Percentiles rank a stretch among this genome's conserved stretches.
Conservation (phyloP, 306 rosid genomes). For the Cyamopsis tetragonoloba region DNA sequence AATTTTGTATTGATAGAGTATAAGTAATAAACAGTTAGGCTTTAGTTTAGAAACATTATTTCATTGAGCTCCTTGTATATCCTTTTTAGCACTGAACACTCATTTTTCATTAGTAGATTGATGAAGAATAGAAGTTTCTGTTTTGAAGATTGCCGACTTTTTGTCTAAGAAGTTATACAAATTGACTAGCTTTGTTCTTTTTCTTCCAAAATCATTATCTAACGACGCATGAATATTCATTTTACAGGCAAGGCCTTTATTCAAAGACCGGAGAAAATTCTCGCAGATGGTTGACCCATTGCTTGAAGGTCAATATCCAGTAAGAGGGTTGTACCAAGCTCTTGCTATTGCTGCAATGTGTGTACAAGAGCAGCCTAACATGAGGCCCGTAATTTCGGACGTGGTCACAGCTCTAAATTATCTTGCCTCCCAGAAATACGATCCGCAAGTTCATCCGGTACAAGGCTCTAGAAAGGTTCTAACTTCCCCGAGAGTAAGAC, state of each 20-base stretch:
- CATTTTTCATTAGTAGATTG: neutral
- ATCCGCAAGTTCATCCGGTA: conserved; percentile 31
- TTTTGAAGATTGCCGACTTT: neutral
- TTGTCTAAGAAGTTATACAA: neutral
- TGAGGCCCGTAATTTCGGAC: conserved; percentile 73
- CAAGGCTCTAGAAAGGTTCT: conserved; percentile 32
- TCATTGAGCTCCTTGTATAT: neutral
- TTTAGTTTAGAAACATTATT: neutral
- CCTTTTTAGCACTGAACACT: neutral
- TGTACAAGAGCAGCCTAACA: conserved; percentile 85
- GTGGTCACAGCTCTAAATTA: conserved; percentile 84
- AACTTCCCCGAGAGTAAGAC: conserved; percentile 25
- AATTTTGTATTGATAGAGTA: neutral
- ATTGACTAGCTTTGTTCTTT: neutral
- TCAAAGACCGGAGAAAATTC: conserved; percentile 74
- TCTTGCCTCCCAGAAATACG: conserved; percentile 72
- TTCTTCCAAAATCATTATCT: neutral
- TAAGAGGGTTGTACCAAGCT: conserved; percentile 88
- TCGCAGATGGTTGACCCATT: conserved; percentile 76
- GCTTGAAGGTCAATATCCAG: conserved; percentile 73
- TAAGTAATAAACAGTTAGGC: neutral
- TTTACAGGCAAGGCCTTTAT: conserved; percentile 77
- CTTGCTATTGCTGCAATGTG: conserved; percentile 97
- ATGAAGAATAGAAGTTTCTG: neutral
- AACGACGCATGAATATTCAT: neutral